phyloP scores from a whole-genome alignment of 148 eudicot species.

The Amaranthus palmeri region DNA sequence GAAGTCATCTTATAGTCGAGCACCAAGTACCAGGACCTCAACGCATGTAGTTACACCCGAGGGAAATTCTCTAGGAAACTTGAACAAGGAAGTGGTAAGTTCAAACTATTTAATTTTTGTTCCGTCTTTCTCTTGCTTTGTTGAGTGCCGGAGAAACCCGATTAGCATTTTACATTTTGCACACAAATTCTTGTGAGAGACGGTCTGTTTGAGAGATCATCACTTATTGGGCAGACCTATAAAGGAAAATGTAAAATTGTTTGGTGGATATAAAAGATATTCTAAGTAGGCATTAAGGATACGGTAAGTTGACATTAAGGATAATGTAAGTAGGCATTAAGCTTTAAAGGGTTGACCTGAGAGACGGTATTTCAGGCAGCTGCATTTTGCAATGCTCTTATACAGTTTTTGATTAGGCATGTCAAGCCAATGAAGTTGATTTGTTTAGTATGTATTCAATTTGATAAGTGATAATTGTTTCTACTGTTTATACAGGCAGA shows the following conservation, averaged over 20 bases:
- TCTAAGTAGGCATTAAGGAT: too few relatives aligned
- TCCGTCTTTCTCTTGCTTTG: neutral
- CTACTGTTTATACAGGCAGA: conserved; percentile 49
- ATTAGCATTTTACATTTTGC: neutral
- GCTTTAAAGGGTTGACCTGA: too few relatives aligned
- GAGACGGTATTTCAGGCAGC: too few relatives aligned
- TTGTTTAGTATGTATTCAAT: neutral
- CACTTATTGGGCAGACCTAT: too few relatives aligned
- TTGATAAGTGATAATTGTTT: conserved; percentile 13
- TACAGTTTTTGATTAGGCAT: too few relatives aligned
- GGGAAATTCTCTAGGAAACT: conserved; percentile 28
- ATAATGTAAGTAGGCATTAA: too few relatives aligned
- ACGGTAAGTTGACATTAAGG: too few relatives aligned
- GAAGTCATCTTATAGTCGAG: conserved; percentile 70
- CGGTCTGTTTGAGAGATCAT: too few relatives aligned
- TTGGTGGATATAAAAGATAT: too few relatives aligned
- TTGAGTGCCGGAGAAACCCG: neutral
- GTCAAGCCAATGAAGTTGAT: neutral
- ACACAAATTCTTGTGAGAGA: too few relatives aligned
- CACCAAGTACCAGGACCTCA: conserved; percentile 38
- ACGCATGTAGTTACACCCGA: conserved; percentile 33
- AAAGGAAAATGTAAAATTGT: too few relatives aligned
- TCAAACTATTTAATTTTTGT: neutral
- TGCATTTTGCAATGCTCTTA: neutral
- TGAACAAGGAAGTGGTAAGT: conserved; percentile 54